Base-by-base conservation (phyloP, 2,329 filamentous ascomycete genomes). In the Penicillium oxalicum region DNA sequence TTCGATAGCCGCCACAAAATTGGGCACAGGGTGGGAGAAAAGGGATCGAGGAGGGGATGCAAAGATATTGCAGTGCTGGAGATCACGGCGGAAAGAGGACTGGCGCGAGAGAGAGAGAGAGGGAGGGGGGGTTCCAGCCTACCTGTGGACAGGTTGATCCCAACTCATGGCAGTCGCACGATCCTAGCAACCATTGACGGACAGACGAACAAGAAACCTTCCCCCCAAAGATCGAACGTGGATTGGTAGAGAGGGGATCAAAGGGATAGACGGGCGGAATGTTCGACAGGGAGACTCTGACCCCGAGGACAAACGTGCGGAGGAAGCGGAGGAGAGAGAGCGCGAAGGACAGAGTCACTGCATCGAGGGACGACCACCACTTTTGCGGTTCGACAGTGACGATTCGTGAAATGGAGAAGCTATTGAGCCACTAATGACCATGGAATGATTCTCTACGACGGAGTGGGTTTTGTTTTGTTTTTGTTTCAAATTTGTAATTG, bases 61-160 rank as follows among this genome's bases (percentile, higher is more conserved):
- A 11, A 32, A 8, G 29, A 11, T 32, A 7, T 32, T 11, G 29
- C 29, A 11, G 29, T 4, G 29, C 29, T 32, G 29, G 29, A 11
- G 5, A 32, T 32, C 3, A 8, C 29, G 47, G 50, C 47, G 29
- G 41, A 12, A 37, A 13, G 44, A 38, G 47, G 45, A 34, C 46
- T 36, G 34, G 43, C 27, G 41, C 24, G 39, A 25, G 36, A 34
- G 26, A 25, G 26, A 27, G 35, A 11, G 6, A 9, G 9, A 29
- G 44, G 18, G 43, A 9, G 27, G 4, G 41, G 45, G 47, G 40
- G 45, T 36, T 35, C 25, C 40, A 34, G 44, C 69, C 66, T 67
- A 72, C 70, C 70, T 72, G 64, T 72, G 69, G 60, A 71, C 65
- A 59, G 70, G 70, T 51, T 69, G 65, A 68, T 72, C 70, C 69